Evolutionary conservation across 805 yeast genomes (phyloP).

Genomic region (Barnettozyma sp.): DNA sequence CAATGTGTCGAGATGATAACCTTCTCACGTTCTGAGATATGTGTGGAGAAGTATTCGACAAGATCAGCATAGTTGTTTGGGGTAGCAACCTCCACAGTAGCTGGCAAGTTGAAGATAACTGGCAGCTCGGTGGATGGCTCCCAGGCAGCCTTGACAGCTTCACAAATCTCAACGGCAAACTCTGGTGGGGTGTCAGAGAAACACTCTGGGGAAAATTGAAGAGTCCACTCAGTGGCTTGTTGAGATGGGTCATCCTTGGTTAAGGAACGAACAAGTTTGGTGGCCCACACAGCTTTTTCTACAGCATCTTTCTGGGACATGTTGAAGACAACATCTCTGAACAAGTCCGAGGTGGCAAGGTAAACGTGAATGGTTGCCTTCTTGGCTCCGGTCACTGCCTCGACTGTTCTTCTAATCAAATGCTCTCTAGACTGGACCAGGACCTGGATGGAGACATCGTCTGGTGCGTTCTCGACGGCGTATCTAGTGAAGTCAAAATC

Average conservation of each 20-base stretch:
- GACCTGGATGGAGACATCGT: conserved; percentile 67
- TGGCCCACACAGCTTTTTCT: conserved; percentile 62
- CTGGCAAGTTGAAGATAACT: conserved; percentile 72
- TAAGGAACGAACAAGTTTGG: conserved; percentile 57
- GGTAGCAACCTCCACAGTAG: conserved; percentile 71
- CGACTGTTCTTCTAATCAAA: conserved; percentile 66
- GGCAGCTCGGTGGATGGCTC: conserved; percentile 71
- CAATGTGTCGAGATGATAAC: conserved; percentile 65
- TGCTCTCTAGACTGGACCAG: conserved; percentile 74
- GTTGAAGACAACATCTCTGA: conserved; percentile 69
- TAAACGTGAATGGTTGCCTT: conserved; percentile 67
- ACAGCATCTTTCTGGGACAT: conserved; percentile 66
- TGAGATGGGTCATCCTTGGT: conserved; percentile 69
- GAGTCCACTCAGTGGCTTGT: conserved; percentile 60
- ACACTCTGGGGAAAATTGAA: conserved; percentile 74
- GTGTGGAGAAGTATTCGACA: conserved; percentile 63
- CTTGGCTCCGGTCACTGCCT: conserved; percentile 65
- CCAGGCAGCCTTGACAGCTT: conserved; percentile 75
- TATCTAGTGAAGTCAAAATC: conserved; percentile 77
- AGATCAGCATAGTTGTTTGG: conserved; percentile 79
- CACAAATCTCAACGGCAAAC: conserved; percentile 69
- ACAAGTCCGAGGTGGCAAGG: conserved; percentile 68
- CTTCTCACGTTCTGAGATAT: conserved; percentile 66
- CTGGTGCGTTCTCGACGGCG: conserved; percentile 74
- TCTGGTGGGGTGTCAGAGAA: conserved; percentile 70